Evolutionary conservation across 768 basidiomycete species (phyloP), one percentile per base, ranked within the genome.

Genomic region (Podaxis pistillaris): DNA sequence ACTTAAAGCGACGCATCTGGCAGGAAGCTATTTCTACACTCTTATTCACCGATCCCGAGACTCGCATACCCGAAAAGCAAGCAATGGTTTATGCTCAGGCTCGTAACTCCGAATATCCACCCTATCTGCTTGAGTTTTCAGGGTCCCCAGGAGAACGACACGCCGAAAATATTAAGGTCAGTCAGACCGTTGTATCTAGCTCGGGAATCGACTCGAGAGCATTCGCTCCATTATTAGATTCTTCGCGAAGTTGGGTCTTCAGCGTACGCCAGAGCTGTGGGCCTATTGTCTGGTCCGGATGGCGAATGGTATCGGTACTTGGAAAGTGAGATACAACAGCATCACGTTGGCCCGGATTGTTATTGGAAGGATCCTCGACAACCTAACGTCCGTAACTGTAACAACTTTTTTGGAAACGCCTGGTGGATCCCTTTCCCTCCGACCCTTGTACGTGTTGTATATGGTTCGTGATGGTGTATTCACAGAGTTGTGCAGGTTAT

Each of bases 401-500:
- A 75, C 2, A 81, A 78, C 47, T 84, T 76, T 69, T 93, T 91
- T 69, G 91, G 91, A 8, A 88, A 90, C 64, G 84, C 89, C 8
- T 91, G 89, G 87, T 87, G 88, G 82, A 81, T 91, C 30, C 89
- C 90, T 2, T 93, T 93, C 67, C 91, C 91, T 0, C 88, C 90
- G 0, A 84, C 87, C 0, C 74, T 90, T 58, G 87, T 86, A 66
- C 58, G 79, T 78, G 22, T 19, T 33, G 17, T 13, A 24, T 33
- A 40, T 62, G 55, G 17, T 41, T 58, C 40, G 22, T 17, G 11
- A 3, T 38, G 22, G 38, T 7, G 44, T 50, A 24, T 54, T 62
- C 60, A 64, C 62, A 50, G 12, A 6, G 40, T 41, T 56, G 13
- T 47, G n/a, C 59, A 89, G 87, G 84, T 90, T 55, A 80, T 93